Base-by-base conservation (phyloP, 768 basidiomycete genomes). In the Leccinum truebloodii region DNA sequence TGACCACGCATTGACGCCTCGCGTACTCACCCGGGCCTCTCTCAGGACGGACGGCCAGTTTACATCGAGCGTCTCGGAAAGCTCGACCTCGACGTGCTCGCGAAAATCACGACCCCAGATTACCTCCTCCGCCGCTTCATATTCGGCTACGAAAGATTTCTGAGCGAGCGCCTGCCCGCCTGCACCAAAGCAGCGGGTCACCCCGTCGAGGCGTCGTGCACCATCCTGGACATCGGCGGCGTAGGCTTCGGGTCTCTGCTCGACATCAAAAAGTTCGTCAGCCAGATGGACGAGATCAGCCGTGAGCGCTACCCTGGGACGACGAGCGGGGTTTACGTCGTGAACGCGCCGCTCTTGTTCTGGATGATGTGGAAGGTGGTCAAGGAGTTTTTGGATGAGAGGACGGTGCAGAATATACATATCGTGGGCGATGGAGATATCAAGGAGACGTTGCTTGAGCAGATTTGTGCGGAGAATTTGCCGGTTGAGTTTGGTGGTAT, bases 291-390 rank as follows among this genome's bases (percentile, higher is more conserved):
- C 1, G 70, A 73, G 24, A 88, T 99, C 74, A 92, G 93, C 10
- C 94, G 97, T 75, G 85, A 97, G 79, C 82, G 90, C 66, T 98
- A 95, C 75, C 92, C 94, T 1, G 93, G 95, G 75, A 86, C 82
- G 65, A 94, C 98, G 96, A 96, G 96, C 79, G 92, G 92, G 73
- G 97, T 99, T 80, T 99, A 92, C 81, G 94, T 98, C 82, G 90
- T 97, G 83, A 98, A 98, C 71, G 92, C 94, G 0, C 95, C 96
- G 0, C 97, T 89, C 87, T 82, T 86, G 54, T 99, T 99, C 80
- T 84, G 84, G 57, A 83, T 89, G 37, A 89, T 96, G 22, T 99
- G 95, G 95, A 71, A 78, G 22, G 72, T 95, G 64, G 84, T 98
- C 79, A 96, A 93, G 79, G 87, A 86, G 3, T 98, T 92, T 92